phyloP scores from a whole-genome alignment of 108 stramenopile species.

The Chaetoceros muelleri region DNA sequence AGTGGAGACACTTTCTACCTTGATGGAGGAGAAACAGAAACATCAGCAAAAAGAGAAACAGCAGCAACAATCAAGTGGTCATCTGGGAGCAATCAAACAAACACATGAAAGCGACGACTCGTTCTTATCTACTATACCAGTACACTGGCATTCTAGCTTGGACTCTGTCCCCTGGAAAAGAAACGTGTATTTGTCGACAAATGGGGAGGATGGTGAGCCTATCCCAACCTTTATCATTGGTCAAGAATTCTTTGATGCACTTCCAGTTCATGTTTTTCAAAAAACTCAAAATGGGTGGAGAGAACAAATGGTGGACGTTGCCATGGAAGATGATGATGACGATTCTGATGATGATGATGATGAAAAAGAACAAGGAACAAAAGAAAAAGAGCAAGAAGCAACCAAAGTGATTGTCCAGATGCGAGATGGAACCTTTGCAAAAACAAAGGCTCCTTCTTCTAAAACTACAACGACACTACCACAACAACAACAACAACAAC shows the following conservation, averaged over 20 bases:
- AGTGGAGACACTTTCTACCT: neutral
- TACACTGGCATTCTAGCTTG: conserved; percentile 70
- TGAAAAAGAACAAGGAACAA: conserved; percentile 9
- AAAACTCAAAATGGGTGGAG: conserved; percentile 86
- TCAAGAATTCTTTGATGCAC: conserved; percentile 94
- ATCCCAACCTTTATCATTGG: conserved; percentile 60
- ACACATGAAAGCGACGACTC: too few relatives aligned
- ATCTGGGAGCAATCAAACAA: too few relatives aligned
- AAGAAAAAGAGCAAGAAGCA: conserved; percentile 8
- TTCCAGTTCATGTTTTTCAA: conserved; percentile 91
- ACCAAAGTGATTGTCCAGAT: conserved; percentile 2
- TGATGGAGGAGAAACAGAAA: neutral
- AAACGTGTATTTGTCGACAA: conserved; percentile 15
- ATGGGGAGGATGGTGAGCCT: conserved; percentile 17
- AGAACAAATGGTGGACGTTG: conserved; percentile 89
- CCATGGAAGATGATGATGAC: conserved; percentile 28
- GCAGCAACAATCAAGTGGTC: neutral
- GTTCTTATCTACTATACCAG: conserved; percentile 17
- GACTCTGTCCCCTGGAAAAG: conserved; percentile 28
- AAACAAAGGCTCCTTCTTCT: neutral
- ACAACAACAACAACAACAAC: too few relatives aligned
- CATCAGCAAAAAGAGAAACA: neutral
- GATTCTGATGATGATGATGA: conserved; percentile 13
- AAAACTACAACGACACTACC: neutral
- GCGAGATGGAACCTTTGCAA: neutral